These are phyloP conservation scores for Geopyxis carbonaria DNA, from an alignment of 495 filamentous ascomycete genomes.

Conservation along the genomic window DNA sequence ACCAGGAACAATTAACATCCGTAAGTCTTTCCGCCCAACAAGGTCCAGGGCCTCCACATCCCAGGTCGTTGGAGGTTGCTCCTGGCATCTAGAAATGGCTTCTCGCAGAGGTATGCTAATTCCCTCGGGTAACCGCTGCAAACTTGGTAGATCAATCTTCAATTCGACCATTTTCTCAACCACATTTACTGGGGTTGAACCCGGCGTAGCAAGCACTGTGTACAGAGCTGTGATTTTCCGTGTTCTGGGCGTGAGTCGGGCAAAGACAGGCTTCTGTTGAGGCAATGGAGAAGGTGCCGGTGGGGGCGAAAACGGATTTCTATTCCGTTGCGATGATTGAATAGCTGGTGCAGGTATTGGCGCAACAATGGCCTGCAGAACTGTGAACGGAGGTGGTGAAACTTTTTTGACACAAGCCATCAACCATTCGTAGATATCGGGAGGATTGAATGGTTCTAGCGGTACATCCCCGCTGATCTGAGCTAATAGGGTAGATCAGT, in stretches of 20 bases:
- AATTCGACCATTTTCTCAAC: constrained; percentile 45
- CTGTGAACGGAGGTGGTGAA: constrained; percentile 36
- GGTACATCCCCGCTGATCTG: constrained; percentile 33
- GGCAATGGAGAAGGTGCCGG: constrained; percentile 16
- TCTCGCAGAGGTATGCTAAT: constrained; percentile 64
- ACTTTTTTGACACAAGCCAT: constrained; percentile 43
- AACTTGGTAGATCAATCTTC: constrained; percentile 37
- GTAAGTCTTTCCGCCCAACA: constrained; percentile 67
- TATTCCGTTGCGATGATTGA: constrained; percentile 21
- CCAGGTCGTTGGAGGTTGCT: constrained; percentile 64
- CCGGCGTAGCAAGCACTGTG: constrained; percentile 20
- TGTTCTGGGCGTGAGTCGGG: constrained; percentile 45
- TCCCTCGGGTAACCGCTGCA: constrained; percentile 74
- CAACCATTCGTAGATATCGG: constrained; percentile 48
- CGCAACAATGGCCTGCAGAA: constrained; percentile 40
- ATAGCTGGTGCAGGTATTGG: constrained; percentile 26
- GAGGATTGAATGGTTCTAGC: constrained; percentile 45
- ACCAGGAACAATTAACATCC: constrained; percentile 44
- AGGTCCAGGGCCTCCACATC: constrained; percentile 48
- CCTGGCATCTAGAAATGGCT: constrained; percentile 65
- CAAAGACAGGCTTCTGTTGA: constrained; percentile 20
- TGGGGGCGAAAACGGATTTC: constrained; percentile 23
- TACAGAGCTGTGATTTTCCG: constrained; percentile 43
- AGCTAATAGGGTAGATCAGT: constrained; percentile 9
- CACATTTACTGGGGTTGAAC: constrained; percentile 30